Conservation (phyloP, 2,329 filamentous ascomycete genomes). For the Aspergillus pseudotamarii region DNA sequence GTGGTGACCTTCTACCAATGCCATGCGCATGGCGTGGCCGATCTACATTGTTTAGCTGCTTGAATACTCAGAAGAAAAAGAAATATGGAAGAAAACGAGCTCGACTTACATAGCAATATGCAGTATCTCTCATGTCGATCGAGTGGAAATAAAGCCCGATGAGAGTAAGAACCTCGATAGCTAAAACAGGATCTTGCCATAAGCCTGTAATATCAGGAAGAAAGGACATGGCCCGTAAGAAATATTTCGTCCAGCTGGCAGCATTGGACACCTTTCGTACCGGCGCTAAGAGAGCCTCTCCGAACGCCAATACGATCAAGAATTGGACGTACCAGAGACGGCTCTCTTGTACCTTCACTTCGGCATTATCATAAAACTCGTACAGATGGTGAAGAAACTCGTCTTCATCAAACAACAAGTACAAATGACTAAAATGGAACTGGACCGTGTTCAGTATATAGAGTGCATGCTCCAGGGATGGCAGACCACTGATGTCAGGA, state of each 20-base stretch:
- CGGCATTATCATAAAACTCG: conserved; percentile 42
- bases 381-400: conserved; percentile 47
- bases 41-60: conserved; percentile 41
- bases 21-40: conserved; percentile 58
- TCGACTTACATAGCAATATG: conserved; percentile 51
- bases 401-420: conserved; percentile 57
- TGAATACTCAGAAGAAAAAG: no score
- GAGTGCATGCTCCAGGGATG: conserved; percentile 54
- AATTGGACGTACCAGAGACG: conserved; percentile 56
- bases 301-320: conserved; percentile 54
- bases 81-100: background rate
- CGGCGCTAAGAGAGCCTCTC: conserved; percentile 53
- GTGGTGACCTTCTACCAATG: conserved; percentile 56
- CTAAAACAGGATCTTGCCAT: conserved; percentile 45
- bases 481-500: conserved; percentile 41
- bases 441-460: conserved; percentile 59
- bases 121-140: conserved; percentile 52
- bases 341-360: conserved; percentile 26
- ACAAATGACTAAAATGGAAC: conserved; percentile 57
- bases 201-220: conserved; percentile 45
- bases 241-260: conserved; percentile 47
- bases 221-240: conserved; percentile 46
- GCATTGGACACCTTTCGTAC: conserved; percentile 39
- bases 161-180: conserved; percentile 54
- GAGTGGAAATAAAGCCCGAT: conserved; percentile 54